Evolutionary conservation across 805 yeast genomes (phyloP), one percentile per base, ranked within the genome.

Genomic region (Kregervanrija pseudodelftensis): DNA sequence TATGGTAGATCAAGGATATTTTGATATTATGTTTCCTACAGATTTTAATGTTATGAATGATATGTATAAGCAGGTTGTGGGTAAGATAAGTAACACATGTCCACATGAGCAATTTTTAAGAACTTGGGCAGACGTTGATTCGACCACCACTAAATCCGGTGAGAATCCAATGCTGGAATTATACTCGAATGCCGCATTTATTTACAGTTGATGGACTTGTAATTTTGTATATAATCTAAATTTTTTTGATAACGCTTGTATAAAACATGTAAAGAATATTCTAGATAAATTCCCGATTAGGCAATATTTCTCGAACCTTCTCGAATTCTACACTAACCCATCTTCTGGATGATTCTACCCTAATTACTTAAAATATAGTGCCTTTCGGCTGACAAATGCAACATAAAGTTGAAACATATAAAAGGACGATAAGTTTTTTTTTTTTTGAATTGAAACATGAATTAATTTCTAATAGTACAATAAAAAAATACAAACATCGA

Each of bases 1-100:
- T 60, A 81, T 87, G 90, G 82, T 77, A n/a, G 73, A 82, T 35
- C 95, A 85, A 58, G 96, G 95, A 0, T 83, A 74, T 56, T 87
- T 85, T 59, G 95, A 87, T 61, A 86, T 87, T 41, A 79, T 85
- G 82, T 87, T 87, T 57, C 86, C 95, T 9, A 87, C 95, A 0
- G 84, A 87, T 56, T 88, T 87, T 60, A 64, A 66, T 8, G 66
- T 79, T 8, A 77, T 80, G 4, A 69, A 76, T 36, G 82, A 80
- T 40, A 49, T 86, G 47, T 88, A 87, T 57, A 66, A 69, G 13
- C 74, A 75, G 49, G 75, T 85, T 12, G 74, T 81, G 15, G 88
- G 88, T 0, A 82, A 76, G 53, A 59, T 72, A 3, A 72, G 81
- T 12, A 66, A 64, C 43, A 74, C 76, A 0, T 69, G 76, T 36